phyloP scores from a whole-genome alignment of 129 eudicot genomes.

The Sambucus nigra region DNA sequence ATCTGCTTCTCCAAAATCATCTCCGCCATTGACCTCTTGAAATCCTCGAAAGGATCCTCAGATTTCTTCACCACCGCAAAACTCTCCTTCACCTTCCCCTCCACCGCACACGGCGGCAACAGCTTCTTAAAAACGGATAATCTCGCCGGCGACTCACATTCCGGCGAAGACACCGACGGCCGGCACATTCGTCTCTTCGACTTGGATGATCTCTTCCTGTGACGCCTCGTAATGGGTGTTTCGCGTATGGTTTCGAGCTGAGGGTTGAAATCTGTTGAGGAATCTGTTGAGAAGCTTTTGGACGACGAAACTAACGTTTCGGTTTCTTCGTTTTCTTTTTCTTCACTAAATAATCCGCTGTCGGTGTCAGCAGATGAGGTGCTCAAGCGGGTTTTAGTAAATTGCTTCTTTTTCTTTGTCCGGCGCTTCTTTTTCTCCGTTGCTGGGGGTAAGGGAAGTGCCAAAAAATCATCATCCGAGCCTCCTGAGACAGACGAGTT shows the following conservation, averaged over 20 bases:
- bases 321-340: conserved; percentile 34
- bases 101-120: conserved; percentile 67
- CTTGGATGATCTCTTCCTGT: conserved; percentile 11
- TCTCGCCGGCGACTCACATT: conserved; percentile 56
- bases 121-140: conserved; percentile 60
- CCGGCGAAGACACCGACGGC: conserved; percentile 24
- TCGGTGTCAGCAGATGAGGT: conserved; percentile 61
- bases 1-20: conserved; percentile 83
- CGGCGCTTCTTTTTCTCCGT: conserved; percentile 33
- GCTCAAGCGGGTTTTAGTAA: conserved; percentile 24
- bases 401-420: conserved; percentile 19
- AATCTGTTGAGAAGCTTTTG: conserved; percentile 51
- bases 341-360: conserved; percentile 35
- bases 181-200: conserved; percentile 20
- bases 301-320: conserved; percentile 61
- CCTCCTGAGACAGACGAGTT: conserved; percentile 52
- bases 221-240: conserved; percentile 11
- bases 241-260: conserved; percentile 41
- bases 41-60: conserved; percentile 78
- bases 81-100: conserved; percentile 89
- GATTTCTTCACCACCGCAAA: conserved; percentile 84
- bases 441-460: conserved; percentile 11
- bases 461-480: conserved; percentile 24
- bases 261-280: conserved; percentile 44
- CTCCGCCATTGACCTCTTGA: conserved; percentile 81